These are phyloP conservation scores for Scleroderma citrinum DNA, from an alignment of 768 basidiomycete species.

Conservation along the genomic window DNA sequence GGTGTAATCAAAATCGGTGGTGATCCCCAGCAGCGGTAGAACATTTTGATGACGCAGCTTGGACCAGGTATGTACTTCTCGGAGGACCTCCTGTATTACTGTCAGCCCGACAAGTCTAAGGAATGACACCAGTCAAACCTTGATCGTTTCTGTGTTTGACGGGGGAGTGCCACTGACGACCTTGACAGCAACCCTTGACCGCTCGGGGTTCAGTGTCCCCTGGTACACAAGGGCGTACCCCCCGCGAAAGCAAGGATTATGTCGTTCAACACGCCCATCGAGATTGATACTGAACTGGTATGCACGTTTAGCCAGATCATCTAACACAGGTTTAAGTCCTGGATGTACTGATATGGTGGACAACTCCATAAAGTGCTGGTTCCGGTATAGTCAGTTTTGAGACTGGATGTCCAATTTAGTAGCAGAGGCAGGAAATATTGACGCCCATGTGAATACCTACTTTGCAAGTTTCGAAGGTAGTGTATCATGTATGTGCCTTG, in stretches of 20 bases:
- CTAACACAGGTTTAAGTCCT: no score
- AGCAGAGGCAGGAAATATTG: no score
- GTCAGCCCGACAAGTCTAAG: not conserved
- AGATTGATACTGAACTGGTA: not conserved
- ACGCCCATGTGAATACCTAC: no score
- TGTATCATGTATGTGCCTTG: no score
- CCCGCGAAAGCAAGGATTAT: not conserved
- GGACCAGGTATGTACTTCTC: not conserved
- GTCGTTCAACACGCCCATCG: not conserved
- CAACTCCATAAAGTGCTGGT: no score
- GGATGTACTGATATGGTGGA: no score
- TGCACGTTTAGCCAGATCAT: not conserved
- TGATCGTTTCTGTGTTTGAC: not conserved
- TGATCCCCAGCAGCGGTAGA: constrained; percentile 3
- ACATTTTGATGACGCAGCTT: not conserved
- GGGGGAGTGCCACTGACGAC: not conserved
- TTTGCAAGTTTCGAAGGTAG: no score
- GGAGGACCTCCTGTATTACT: not conserved
- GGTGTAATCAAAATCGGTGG: constrained; percentile 13
- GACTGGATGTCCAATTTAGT: no score
- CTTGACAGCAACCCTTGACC: not conserved
- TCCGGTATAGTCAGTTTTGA: no score
- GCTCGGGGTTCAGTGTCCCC: not conserved
- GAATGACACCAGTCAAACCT: not conserved
- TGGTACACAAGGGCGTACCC: not conserved